phyloP scores from a whole-genome alignment of 2,329 filamentous ascomycete genomes.

The Nemania sp. region DNA sequence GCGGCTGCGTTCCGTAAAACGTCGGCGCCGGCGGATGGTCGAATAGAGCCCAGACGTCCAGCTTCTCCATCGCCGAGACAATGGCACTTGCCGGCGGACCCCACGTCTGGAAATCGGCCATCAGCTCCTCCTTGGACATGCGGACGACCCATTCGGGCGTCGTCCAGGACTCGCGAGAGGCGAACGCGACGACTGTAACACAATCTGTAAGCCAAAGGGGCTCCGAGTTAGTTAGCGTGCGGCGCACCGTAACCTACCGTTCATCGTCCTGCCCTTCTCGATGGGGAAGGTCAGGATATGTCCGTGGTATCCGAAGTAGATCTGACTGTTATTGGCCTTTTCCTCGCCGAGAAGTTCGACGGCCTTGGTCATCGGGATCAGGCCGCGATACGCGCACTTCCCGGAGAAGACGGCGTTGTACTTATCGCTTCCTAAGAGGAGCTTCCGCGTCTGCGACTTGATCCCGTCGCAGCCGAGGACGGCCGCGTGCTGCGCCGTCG shows the following conservation, averaged over 20 bases:
- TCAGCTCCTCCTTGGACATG: constrained; percentile 34
- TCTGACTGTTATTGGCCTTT: constrained; percentile 35
- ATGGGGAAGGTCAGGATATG: constrained; percentile 65
- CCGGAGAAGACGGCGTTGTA: constrained; percentile 43
- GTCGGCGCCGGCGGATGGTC: constrained; percentile 50
- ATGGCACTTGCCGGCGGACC: constrained; percentile 28
- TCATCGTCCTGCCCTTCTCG: constrained; percentile 37
- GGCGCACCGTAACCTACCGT: constrained; percentile 31
- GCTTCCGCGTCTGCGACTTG: constrained; percentile 58
- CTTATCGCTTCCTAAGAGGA: constrained; percentile 52
- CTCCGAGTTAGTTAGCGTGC: background rate
- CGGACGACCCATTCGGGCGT: constrained; percentile 34
- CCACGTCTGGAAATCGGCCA: constrained; percentile 33
- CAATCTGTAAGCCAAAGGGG: background rate
- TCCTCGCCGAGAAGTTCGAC: constrained; percentile 52
- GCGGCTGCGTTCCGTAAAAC: constrained; percentile 41
- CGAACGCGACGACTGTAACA: constrained; percentile 35
- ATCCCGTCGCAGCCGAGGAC: constrained; percentile 68
- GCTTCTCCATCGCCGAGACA: constrained; percentile 43
- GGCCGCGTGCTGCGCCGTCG: constrained; percentile 44
- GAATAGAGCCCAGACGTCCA: constrained; percentile 52
- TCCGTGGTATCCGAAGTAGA: constrained; percentile 52
- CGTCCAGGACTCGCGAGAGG: constrained; percentile 33
- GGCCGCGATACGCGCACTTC: constrained; percentile 54
- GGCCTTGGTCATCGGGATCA: constrained; percentile 56